phyloP scores from a whole-genome alignment of 2,329 filamentous ascomycete genomes.

The Epichloe hybrida region DNA sequence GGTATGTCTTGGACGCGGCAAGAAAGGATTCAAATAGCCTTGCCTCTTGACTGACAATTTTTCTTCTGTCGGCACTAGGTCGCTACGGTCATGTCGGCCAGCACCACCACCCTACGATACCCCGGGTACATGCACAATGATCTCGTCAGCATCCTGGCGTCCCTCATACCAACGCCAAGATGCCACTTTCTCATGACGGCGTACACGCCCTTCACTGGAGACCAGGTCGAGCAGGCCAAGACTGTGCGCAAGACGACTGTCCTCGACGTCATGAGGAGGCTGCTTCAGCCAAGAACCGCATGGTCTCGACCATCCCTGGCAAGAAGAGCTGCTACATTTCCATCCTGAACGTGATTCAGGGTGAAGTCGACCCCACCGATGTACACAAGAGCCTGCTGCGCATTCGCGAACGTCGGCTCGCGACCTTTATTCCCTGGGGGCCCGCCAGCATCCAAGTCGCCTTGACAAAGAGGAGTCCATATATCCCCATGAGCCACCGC shows the following conservation, averaged over 20 bases:
- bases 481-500: constrained; percentile 84
- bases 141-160: constrained; percentile 90
- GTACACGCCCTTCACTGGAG: constrained; percentile 93
- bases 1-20: constrained; percentile 26
- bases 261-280: constrained; percentile 87
- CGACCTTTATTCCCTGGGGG: constrained; percentile 93
- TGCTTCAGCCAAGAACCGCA: constrained; percentile 98
- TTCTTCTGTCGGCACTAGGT: constrained; percentile 31
- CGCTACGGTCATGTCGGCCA: constrained; percentile 96
- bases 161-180: constrained; percentile 86
- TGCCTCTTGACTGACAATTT: background rate
- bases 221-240: constrained; percentile 93
- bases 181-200: constrained; percentile 98
- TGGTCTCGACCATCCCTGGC: constrained; percentile 90
- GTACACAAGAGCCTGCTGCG: constrained; percentile 95
- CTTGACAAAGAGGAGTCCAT: constrained; percentile 89
- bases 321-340: constrained; percentile 99
- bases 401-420: constrained; percentile 84
- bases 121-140: constrained; percentile 99
- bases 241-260: constrained; percentile 97
- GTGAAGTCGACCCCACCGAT: constrained; percentile 94
- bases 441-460: constrained; percentile 96
- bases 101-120: constrained; percentile 90
- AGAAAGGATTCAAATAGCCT: background rate
- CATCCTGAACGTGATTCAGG: constrained; percentile 97